Evolutionary conservation across 805 yeast species (phyloP).

Genomic region (Kuraishia ogatae): DNA sequence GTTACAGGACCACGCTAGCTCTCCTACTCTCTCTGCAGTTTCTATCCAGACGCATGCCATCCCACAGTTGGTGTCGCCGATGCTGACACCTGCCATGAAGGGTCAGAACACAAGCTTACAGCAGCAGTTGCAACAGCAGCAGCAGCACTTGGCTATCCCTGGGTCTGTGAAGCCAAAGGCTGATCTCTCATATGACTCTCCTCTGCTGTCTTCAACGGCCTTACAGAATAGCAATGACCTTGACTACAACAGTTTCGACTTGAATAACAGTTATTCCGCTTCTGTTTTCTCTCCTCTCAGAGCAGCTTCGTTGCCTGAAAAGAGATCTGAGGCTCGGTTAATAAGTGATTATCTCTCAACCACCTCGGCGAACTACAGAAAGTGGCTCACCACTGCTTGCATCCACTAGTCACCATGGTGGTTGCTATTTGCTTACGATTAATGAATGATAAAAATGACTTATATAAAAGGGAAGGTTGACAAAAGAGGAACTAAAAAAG

Average conservation of each 20-base stretch:
- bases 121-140: not conserved
- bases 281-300: not conserved
- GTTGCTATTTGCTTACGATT: not conserved
- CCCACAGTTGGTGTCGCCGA: conserved; percentile 1
- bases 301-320: not conserved
- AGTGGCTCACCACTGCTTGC: conserved; percentile 6
- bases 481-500: not conserved
- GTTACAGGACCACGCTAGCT: conserved; percentile 1
- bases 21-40: not conserved
- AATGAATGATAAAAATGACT: not conserved
- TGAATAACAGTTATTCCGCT: not conserved
- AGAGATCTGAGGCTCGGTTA: not conserved
- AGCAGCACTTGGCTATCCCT: conserved; percentile 2
- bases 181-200: conserved; percentile 6
- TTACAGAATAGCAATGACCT: not conserved
- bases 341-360: conserved; percentile 6
- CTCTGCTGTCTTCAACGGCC: conserved; percentile 1
- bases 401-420: not conserved
- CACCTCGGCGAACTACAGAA: conserved; percentile 8
- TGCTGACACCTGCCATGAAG: not conserved
- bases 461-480: not conserved
- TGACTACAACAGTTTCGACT: conserved; percentile 1
- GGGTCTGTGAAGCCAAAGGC: not conserved
- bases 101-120: not conserved
- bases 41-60: not conserved